phyloP scores from a whole-genome alignment of 2,329 filamentous ascomycete species.

The Xylariales sp. region DNA sequence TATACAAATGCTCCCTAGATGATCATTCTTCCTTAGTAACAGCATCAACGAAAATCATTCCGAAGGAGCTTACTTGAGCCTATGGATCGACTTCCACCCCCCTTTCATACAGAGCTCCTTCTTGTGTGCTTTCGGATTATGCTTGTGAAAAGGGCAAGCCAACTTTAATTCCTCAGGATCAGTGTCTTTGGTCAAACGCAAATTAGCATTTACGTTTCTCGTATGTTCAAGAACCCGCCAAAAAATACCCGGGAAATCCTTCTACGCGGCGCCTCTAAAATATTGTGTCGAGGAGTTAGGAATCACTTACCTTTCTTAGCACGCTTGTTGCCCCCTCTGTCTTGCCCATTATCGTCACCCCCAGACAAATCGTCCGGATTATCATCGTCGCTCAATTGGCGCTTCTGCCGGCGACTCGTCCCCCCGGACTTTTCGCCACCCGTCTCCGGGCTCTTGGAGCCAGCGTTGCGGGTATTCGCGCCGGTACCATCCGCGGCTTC shows the following conservation, averaged over 20 bases:
- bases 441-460: constrained; percentile 5
- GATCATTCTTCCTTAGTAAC: constrained; percentile 24
- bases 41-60: constrained; percentile 1
- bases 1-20: constrained; percentile 47
- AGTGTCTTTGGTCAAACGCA: constrained; percentile 37
- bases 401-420: constrained; percentile 43
- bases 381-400: constrained; percentile 44
- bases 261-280: not conserved
- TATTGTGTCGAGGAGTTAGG: no score
- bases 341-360: constrained; percentile 47
- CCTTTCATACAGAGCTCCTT: constrained; percentile 43
- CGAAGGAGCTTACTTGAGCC: constrained; percentile 46
- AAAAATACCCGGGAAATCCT: not conserved
- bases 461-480: constrained; percentile 24
- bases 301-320: constrained; percentile 47
- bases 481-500: constrained; percentile 41
- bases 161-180: constrained; percentile 46
- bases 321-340: constrained; percentile 53
- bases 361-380: constrained; percentile 46
- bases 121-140: constrained; percentile 46
- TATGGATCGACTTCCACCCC: constrained; percentile 47
- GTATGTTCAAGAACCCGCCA: not conserved
- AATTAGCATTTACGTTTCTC: constrained; percentile 17
- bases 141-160: constrained; percentile 54
- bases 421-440: constrained; percentile 35